Base-by-base conservation (phyloP, 768 basidiomycete genomes). In the Lactarius deliciosus region DNA sequence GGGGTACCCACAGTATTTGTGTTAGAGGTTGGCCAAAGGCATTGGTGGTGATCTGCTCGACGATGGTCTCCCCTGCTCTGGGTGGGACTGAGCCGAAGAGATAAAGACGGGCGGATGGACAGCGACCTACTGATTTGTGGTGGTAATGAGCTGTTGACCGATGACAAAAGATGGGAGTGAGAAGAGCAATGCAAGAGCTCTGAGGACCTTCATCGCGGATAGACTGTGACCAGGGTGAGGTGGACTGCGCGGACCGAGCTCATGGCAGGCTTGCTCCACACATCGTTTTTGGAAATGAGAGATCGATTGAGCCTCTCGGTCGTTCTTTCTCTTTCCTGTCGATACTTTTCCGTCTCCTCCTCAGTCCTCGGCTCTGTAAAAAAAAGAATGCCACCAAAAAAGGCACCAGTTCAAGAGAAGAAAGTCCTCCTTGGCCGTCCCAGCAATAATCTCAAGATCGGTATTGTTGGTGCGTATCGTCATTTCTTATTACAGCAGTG, bases 361-460 rank as follows among this genome's bases (percentile, higher is more conserved):
- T 65, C 75, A 47, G 69, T 74, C 28, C 66, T 76, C 58, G 70
- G 74, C 28, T 64, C 76, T 64, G 77, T 76, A 58, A 88, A 88
- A 79, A 86, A 78, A 71, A 92, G 79, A 75, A 97, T 96, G 94
- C 89, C 94, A 3, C 96, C 96, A 16, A 96, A 94, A 81, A 96
- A 96, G 79, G 87, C 87, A 61, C 79, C 80, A 61, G 82, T 76
- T 30, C 80, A 80, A 13, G 93, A 94, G 80, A 97, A 95, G 82
- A 96, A 93, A 79, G 78, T 82, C 30, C 79, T 95, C 20, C 88
- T 98, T 41, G 97, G 97, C 55, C 80, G 95, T 64, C 96, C 97
- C 40, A 83, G 91, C 71, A 99, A 99, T 82, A 98, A 98, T 83
- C 85, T 98, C 75, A 92, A 96, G 86, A 91, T 98, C 74, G 97